A percentile compares a stretch with the other conserved stretches of the same genome.
Evolutionary conservation across 352 stramenopile genomes (phyloP).

Genomic region (Phytophthora colocasiae): DNA sequence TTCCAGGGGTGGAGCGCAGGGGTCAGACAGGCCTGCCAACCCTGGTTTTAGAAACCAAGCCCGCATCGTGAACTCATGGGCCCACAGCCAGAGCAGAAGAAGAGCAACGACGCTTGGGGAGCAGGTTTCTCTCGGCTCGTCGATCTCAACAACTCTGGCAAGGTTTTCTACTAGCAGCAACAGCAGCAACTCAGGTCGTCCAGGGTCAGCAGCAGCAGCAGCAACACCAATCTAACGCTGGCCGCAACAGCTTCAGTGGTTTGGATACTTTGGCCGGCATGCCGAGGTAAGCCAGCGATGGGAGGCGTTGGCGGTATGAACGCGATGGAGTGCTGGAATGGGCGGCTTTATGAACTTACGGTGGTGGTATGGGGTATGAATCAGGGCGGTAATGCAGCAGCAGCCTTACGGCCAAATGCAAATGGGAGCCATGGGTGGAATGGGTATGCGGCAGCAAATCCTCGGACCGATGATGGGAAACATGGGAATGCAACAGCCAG

Average conservation of each 20-base stretch:
- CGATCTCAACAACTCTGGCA: slow-evolving; percentile 79
- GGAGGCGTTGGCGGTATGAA: slow-evolving; percentile 58
- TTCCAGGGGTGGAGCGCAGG: slow-evolving; percentile 43
- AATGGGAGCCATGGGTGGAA: slow-evolving; percentile 53
- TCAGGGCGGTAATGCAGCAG: slow-evolving; percentile 38
- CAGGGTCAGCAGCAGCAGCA: slow-evolving; percentile 39
- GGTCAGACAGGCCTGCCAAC: slow-evolving; percentile 57
- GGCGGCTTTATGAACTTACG: slow-evolving; percentile 65
- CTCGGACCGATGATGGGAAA: slow-evolving; percentile 45
- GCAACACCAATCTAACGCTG: slow-evolving; percentile 39
- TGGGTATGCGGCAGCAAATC: slow-evolving; percentile 51
- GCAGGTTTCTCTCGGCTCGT: slow-evolving; percentile 82
- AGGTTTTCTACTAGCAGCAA: slow-evolving; percentile 38
- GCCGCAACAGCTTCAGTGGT: slow-evolving; percentile 80
- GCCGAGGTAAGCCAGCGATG: slow-evolving; percentile 72
- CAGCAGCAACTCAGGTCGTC: slow-evolving; percentile 33
- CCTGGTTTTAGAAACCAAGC: slow-evolving; percentile 34
- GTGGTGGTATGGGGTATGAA: slow-evolving; percentile 36
- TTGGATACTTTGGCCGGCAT: slow-evolving; percentile 84
- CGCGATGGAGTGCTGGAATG: slow-evolving; percentile 50
- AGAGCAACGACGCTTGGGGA: slow-evolving; percentile 81
- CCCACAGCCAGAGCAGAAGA: slow-evolving; percentile 47
- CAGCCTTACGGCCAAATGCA: slow-evolving; percentile 49
- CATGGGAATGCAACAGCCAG: slow-evolving; percentile 53
- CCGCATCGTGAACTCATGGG: too few relatives aligned